Percentiles rank a stretch among this genome's conserved stretches.
Evolutionary conservation across 257 asterid genomes (phyloP).

Genomic region (Solanum pinnatisectum): DNA sequence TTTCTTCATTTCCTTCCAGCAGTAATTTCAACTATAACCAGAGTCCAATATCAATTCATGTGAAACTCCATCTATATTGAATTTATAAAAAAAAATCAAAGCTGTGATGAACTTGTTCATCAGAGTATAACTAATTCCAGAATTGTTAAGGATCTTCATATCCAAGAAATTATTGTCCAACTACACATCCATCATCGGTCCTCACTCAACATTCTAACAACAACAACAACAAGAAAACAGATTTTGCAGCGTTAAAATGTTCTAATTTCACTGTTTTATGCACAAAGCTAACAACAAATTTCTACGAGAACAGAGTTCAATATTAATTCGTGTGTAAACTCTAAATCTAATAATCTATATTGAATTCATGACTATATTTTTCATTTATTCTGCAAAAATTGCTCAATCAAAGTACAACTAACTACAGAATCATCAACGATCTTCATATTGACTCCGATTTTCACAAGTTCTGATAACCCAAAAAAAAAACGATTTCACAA

Average conservation of each 20-base stretch:
- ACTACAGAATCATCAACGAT: not conserved
- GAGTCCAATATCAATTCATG: not conserved
- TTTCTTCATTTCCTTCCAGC: not conserved
- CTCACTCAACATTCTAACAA: not conserved
- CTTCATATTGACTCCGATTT: not conserved
- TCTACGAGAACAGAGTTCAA: not conserved
- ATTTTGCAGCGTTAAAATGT: not conserved
- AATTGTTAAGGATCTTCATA: not conserved
- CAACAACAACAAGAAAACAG: not conserved
- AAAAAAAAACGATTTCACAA: not conserved
- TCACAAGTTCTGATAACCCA: not conserved
- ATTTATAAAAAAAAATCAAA: not conserved
- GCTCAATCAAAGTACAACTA: not conserved
- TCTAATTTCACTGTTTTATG: not conserved
- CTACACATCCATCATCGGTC: not conserved
- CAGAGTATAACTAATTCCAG: not conserved
- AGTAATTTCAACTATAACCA: not conserved
- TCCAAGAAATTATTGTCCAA: not conserved
- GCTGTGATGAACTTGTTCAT: not conserved
- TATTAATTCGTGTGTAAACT: not conserved
- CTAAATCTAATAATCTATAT: not conserved
- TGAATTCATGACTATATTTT: not conserved
- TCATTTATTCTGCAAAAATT: not conserved
- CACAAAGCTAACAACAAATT: not conserved
- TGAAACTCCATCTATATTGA: not conserved